Evolutionary conservation across 768 basidiomycete genomes (phyloP), one percentile per base, ranked within the genome.

Genomic region (Leccinum arenicola): DNA sequence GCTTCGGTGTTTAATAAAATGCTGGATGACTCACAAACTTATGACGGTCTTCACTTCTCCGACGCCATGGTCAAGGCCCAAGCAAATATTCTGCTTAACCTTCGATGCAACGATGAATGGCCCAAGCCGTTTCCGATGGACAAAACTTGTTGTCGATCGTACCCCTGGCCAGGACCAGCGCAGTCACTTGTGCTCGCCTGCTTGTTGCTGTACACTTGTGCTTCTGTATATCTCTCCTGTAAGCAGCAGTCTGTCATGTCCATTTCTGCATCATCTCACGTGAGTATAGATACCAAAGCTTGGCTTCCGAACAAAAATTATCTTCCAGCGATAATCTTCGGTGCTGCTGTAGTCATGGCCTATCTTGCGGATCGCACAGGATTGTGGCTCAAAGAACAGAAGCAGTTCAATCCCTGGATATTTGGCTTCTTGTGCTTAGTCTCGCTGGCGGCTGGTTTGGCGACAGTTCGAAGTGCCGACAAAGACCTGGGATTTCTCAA

Each of bases 401-500:
- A 96, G 68, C 82, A 87, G 55, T 95, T 86, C 67, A 79, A 86
- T 70, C 71, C 85, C 1, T 84, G 82, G 82, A 80, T 80, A 12
- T 95, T 95, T 68, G 76, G 75, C 3, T 75, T 82, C 69, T 76
- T 92, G n/a, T 80, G 74, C 64, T 19, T 88, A n/a, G 63, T 73
- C 23, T 74, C 79, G 27, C 74, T 95, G 27, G 75, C 64, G 9
- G 73, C 79, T 19, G 94, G 93, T 4, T 65, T 93, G 50, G 73
- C 71, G 10, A 91, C 87, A 1, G 73, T 91, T 62, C 86, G 84
- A 68, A 82, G 82, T 19, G 81, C 80, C 17, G 91, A 92, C 63
- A 92, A 88, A 66, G 93, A 97, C 68, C 74, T 89, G 54, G 94
- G 94, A 0, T 92, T 95, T 74, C 76, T 97, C 65, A 95, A 93